phyloP scores from a whole-genome alignment of 129 eudicot genomes.

The Flaveria brownii region DNA sequence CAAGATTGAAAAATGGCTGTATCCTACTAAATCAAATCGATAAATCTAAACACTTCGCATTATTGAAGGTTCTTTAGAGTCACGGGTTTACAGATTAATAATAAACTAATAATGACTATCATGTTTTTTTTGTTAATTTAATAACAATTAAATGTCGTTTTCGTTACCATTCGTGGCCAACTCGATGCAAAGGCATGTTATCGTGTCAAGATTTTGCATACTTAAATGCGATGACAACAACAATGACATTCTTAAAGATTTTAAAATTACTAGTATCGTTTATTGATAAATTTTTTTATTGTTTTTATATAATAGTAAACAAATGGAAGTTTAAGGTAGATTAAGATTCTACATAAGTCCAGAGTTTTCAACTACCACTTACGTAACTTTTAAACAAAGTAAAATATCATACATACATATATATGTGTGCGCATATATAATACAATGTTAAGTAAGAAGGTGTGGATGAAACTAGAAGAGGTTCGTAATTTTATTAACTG shows the following conservation, averaged over 20 bases:
- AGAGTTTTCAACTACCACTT: neutral
- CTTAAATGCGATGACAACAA: neutral
- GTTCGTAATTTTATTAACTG: too few species aligned
- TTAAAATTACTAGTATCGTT: neutral
- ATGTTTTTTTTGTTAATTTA: neutral
- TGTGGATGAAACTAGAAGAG: too few species aligned
- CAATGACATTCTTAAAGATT: neutral
- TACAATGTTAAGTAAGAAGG: too few species aligned
- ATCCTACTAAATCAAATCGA: conserved; percentile 10
- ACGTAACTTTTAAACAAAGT: neutral
- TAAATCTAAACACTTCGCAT: conserved; percentile 12
- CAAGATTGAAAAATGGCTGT: conserved; percentile 11
- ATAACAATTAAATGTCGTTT: conserved; percentile 2
- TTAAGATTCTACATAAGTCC: neutral
- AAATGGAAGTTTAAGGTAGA: neutral
- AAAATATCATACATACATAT: too few species aligned
- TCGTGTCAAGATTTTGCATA: conserved; percentile 3
- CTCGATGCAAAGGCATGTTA: conserved; percentile 18
- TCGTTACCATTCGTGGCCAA: conserved; percentile 16
- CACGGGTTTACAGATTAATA: conserved; percentile 27
- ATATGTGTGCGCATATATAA: too few species aligned
- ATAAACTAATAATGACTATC: neutral
- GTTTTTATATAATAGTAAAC: neutral
- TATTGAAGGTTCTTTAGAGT: conserved; percentile 23
- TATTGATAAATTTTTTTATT: neutral